Base-by-base conservation (phyloP, 2,329 filamentous ascomycete species). In the Fusarium hostae region DNA sequence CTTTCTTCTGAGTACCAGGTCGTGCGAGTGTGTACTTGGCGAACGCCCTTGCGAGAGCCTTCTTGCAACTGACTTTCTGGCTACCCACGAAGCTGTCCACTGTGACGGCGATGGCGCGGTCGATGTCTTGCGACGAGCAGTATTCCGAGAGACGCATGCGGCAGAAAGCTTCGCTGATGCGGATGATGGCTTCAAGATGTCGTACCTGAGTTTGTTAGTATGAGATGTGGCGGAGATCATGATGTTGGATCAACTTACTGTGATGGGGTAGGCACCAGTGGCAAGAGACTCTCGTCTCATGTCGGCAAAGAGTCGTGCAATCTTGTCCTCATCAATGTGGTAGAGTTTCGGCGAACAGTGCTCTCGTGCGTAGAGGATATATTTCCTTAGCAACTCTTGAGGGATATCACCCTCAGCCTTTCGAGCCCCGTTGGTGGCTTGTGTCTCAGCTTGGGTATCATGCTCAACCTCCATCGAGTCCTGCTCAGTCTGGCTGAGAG, bases 131-230 rank as follows among this genome's bases (percentile, higher is more conserved):
- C 3, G 92, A 84, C 9, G 92, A 92, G 82, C 95, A 97, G 85
- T 97, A 98, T 74, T 99, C 96, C 0, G 93, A 96, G n/a, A 99
- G 86, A 18, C 96, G 92, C 96, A 99, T 99, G 78, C 97, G 95
- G 82, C 93, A 97, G 84, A 99, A 99, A 1, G 95, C 85, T 81
- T 99, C 96, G 63, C 91, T 91, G 78, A 97, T 97, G 78, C 96
- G 94, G 84, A 99, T 97, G 78, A 98, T 98, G 70, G 95, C 95
- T 87, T 99, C 96, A 37, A 99, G 86, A 84, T 99, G 96, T 85
- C 96, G 95, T 72, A 98, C 94, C 94, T 97, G 18, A 1, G n/a
- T 6, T 43, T 24, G 59, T 78, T 70, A 78, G 45, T 32, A 18
- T 22, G 45, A 18, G n/a, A 32, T 32, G n/a, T 13, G 3, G 4